Evolutionary conservation across 2,329 filamentous ascomycete species (phyloP).

Genomic region (Colletotrichum karsti): DNA sequence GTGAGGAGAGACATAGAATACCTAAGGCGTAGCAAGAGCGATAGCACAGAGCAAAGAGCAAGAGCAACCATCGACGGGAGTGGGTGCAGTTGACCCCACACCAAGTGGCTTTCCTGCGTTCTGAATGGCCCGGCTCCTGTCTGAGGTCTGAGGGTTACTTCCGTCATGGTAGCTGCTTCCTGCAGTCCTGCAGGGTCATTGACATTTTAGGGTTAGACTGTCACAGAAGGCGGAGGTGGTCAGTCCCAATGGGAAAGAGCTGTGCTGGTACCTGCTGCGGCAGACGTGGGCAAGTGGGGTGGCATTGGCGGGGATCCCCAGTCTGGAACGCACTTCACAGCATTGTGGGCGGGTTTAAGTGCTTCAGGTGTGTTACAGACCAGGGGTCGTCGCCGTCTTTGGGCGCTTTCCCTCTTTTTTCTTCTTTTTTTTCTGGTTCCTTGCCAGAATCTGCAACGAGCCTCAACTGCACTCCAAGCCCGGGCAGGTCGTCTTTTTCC

Average conservation of each 20-base stretch:
- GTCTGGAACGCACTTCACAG: constrained; percentile 2
- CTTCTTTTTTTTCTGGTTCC: too few relatives aligned
- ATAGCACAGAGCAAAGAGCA: too few relatives aligned
- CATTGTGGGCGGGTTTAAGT: constrained; percentile 34
- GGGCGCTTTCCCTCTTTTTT: not conserved
- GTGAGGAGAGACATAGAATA: not conserved
- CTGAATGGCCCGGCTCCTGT: not conserved
- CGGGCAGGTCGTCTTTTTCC: not conserved
- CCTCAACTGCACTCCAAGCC: not conserved
- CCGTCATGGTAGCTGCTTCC: not conserved
- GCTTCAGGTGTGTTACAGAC: constrained; percentile 59
- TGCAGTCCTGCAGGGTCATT: not conserved
- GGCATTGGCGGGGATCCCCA: not conserved
- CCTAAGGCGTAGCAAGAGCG: too few relatives aligned
- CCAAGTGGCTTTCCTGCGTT: not conserved
- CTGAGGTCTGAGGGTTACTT: too few relatives aligned
- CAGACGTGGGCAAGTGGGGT: too few relatives aligned
- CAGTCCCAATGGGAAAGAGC: not conserved
- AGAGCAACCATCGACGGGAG: too few relatives aligned
- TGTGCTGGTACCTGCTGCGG: too few relatives aligned
- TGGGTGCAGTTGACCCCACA: too few relatives aligned
- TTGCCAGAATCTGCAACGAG: not conserved
- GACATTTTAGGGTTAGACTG: not conserved
- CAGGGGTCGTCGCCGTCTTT: constrained; percentile 38
- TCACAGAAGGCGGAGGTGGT: constrained; percentile 13